Percentiles rank a stretch among this genome's conserved stretches.
Conservation (phyloP, 768 basidiomycete species). For the Lactarius sp. region DNA sequence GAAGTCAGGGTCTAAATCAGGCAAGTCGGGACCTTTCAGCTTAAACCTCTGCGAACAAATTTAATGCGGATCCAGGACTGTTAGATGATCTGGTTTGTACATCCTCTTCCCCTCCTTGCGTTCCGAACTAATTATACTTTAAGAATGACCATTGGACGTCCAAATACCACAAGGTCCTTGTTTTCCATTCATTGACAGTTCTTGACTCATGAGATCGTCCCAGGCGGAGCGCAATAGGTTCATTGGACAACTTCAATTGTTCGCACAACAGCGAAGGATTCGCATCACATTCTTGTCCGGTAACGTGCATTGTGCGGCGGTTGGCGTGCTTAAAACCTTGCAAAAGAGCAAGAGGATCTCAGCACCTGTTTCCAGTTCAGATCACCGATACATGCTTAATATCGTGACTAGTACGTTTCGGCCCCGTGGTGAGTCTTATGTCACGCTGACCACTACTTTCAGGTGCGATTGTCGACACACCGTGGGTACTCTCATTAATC, state of each 20-base stretch:
- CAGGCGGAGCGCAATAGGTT: slow-evolving; percentile 91
- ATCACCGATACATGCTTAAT: slow-evolving; percentile 90
- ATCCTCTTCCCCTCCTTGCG: slow-evolving; percentile 22
- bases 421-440: background rate
- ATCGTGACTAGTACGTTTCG: slow-evolving; percentile 62
- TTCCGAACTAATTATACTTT: background rate
- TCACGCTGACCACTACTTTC: slow-evolving; percentile 13
- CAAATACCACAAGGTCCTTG: slow-evolving; percentile 61
- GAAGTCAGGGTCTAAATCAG: no score
- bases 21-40: slow-evolving; percentile 40
- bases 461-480: slow-evolving; percentile 96
- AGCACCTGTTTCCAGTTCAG: slow-evolving; percentile 49
- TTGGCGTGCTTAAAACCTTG: slow-evolving; percentile 71
- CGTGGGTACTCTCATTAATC: slow-evolving; percentile 44
- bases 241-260: slow-evolving; percentile 69
- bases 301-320: slow-evolving; percentile 90
- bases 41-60: slow-evolving; percentile 82
- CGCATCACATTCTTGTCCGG: slow-evolving; percentile 87
- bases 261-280: slow-evolving; percentile 56
- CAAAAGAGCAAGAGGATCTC: slow-evolving; percentile 43
- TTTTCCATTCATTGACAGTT: background rate
- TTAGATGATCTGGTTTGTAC: slow-evolving; percentile 76
- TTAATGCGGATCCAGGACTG: slow-evolving; percentile 88
- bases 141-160: slow-evolving; percentile 94
- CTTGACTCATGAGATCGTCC: slow-evolving; percentile 17